A percentile compares a stretch with the other conserved stretches of the same genome.
Conservation (phyloP, 495 filamentous ascomycete genomes). For the Penicillium lividum region DNA sequence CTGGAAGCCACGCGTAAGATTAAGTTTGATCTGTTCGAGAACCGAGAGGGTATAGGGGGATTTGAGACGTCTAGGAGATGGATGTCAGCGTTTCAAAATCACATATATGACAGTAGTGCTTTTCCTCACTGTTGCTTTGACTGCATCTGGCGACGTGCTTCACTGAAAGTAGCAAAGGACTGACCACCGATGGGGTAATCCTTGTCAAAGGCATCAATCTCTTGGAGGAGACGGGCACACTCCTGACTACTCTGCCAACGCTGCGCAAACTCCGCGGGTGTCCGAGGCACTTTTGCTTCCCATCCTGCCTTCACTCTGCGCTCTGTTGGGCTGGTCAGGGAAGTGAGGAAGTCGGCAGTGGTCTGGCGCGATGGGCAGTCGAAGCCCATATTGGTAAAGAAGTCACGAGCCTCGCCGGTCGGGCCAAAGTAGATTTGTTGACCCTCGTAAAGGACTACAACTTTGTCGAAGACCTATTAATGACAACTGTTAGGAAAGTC, state of each 20-base stretch:
- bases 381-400: slow-evolving; percentile 75
- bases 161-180: slow-evolving; percentile 18
- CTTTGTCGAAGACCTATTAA: slow-evolving; percentile 64
- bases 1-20: slow-evolving; percentile 44
- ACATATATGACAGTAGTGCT: background rate
- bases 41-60: slow-evolving; percentile 42
- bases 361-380: slow-evolving; percentile 73
- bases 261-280: slow-evolving; percentile 72
- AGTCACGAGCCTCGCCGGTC: slow-evolving; percentile 60
- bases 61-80: slow-evolving; percentile 1
- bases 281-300: slow-evolving; percentile 65
- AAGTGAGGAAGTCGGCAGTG: slow-evolving; percentile 78
- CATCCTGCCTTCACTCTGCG: slow-evolving; percentile 63
- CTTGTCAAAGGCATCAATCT: slow-evolving; percentile 71
- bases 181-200: slow-evolving; percentile 46
- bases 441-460: slow-evolving; percentile 77
- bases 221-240: slow-evolving; percentile 60
- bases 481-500: background rate
- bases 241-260: slow-evolving; percentile 75
- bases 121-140: slow-evolving; percentile 13
- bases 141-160: slow-evolving; percentile 27
- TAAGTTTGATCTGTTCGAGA: slow-evolving; percentile 39
- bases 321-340: slow-evolving; percentile 71
- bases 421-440: slow-evolving; percentile 80
- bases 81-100: background rate